Evolutionary conservation across 192 early-diverging fungal genomes (phyloP).

Genomic region (Mortierella alpina): DNA sequence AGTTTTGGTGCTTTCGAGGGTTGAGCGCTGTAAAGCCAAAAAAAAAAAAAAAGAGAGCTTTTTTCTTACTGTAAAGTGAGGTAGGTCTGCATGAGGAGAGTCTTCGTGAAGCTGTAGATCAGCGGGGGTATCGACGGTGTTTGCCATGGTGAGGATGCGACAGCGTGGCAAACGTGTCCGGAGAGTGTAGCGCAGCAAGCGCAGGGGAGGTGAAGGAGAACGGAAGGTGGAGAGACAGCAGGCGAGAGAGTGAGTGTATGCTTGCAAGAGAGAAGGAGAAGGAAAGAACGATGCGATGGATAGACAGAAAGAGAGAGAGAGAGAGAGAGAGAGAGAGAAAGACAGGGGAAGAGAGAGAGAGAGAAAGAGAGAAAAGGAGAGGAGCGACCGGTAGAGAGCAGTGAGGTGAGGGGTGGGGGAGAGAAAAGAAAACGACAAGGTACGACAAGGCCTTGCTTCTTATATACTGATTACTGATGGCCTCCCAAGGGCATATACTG

Average conservation of each 20-base stretch:
- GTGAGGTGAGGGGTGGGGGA: background rate
- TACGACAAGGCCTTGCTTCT: background rate
- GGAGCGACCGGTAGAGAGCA: background rate
- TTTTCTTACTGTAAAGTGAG: slow-evolving; percentile 44
- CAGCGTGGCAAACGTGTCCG: background rate
- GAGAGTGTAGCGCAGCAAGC: no score
- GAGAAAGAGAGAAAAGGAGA: background rate
- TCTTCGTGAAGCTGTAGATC: slow-evolving; percentile 4
- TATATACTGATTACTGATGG: no score
- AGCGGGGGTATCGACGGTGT: background rate
- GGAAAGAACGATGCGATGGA: background rate
- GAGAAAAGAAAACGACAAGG: background rate
- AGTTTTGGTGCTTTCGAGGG: no score
- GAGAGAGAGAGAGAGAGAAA: background rate
- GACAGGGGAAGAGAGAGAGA: background rate
- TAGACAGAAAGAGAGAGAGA: background rate
- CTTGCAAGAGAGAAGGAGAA: background rate
- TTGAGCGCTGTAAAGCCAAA: no score
- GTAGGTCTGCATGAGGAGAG: slow-evolving; percentile 24
- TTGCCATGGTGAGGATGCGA: background rate
- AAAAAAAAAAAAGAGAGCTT: background rate
- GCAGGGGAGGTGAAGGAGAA: no score
- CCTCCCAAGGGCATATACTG: no score
- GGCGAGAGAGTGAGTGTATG: no score
- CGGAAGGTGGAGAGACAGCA: no score